A percentile compares a stretch with the other conserved stretches of the same genome.
These are phyloP conservation scores for Amanita inopinata DNA, from an alignment of 768 basidiomycete species.

Conservation along the genomic window DNA sequence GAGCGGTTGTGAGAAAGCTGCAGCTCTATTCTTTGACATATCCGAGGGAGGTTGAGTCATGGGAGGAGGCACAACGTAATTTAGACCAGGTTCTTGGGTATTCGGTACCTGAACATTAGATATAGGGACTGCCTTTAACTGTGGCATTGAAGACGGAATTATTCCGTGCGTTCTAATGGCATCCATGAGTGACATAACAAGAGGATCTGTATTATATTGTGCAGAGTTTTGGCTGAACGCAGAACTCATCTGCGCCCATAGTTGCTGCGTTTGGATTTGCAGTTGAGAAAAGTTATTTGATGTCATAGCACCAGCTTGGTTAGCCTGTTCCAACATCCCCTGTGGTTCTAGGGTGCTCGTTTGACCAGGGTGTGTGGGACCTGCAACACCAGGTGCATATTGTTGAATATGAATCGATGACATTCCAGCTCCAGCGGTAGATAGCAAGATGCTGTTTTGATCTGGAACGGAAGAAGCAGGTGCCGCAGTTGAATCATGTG, in stretches of 20 bases:
- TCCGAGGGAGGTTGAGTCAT: neutral
- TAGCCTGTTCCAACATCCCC: neutral
- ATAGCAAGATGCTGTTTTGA: neutral
- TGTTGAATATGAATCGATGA: neutral
- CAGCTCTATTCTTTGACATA: neutral
- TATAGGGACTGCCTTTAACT: neutral
- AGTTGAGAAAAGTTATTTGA: no score
- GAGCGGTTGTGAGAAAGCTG: neutral
- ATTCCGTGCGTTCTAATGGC: constrained; percentile 9
- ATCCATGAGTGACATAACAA: constrained; percentile 10
- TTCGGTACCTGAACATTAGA: no score
- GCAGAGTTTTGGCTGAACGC: neutral
- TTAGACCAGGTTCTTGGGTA: neutral
- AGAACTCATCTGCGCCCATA: constrained; percentile 6
- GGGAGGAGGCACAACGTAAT: neutral
- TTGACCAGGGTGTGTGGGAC: neutral
- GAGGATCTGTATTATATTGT: constrained; percentile 4
- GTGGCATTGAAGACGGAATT: constrained; percentile 1
- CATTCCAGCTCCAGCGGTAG: neutral
- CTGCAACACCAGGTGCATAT: neutral
- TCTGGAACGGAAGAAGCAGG: neutral
- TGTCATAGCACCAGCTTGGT: neutral
- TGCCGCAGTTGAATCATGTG: neutral
- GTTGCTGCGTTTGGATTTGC: neutral
- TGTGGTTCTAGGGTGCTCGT: neutral